Evolutionary conservation across 106 monocot genomes (phyloP).

Genomic region (Posidonia australis): DNA sequence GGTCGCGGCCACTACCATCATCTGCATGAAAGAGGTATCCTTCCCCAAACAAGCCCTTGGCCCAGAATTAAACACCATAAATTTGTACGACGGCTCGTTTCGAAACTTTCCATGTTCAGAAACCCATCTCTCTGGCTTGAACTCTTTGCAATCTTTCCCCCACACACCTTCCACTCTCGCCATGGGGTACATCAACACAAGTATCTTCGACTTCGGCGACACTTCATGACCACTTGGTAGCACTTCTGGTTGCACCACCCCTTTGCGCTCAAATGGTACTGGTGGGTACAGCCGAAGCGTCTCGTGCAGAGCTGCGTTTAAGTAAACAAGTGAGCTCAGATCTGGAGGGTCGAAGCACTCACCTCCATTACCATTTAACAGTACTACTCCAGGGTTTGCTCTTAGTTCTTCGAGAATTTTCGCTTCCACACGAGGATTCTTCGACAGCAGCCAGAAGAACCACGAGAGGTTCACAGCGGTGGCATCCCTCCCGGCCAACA

Average conservation of each 20-base stretch:
- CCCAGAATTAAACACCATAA: slow-evolving; percentile 58
- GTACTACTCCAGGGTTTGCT: too few species aligned
- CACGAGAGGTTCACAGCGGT: slow-evolving; percentile 9
- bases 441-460: slow-evolving; percentile 13
- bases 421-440: slow-evolving; percentile 11
- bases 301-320: slow-evolving; percentile 12
- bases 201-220: slow-evolving; percentile 2
- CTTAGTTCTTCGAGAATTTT: slow-evolving; percentile 18
- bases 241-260: not conserved
- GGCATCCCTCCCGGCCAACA: slow-evolving; percentile 15
- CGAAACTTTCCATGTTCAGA: slow-evolving; percentile 22
- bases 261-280: slow-evolving; percentile 15
- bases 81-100: slow-evolving; percentile 64
- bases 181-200: slow-evolving; percentile 25
- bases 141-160: slow-evolving; percentile 66
- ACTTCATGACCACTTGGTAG: slow-evolving; percentile 14
- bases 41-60: slow-evolving; percentile 74
- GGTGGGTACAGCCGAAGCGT: slow-evolving; percentile 13
- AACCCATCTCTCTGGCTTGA: slow-evolving; percentile 67
- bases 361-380: not conserved
- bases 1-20: slow-evolving; percentile 36
- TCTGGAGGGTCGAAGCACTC: too few species aligned
- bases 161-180: slow-evolving; percentile 62
- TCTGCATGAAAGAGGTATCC: slow-evolving; percentile 37
- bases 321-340: not conserved